Evolutionary conservation across 2,329 filamentous ascomycete species (phyloP).

Genomic region (Westerdykella sp.): DNA sequence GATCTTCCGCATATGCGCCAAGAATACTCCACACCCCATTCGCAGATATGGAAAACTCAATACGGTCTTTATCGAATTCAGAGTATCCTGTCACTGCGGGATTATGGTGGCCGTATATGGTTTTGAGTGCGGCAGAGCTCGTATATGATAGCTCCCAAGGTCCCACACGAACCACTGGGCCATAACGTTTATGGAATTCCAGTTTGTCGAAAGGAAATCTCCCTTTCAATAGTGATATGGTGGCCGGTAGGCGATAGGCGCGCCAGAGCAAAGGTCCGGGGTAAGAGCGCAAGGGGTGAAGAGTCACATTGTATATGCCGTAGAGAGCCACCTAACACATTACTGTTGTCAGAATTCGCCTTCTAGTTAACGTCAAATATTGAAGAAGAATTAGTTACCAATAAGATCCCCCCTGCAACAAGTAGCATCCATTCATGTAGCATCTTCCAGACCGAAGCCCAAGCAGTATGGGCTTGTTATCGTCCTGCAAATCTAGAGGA

Average conservation of each 20-base stretch:
- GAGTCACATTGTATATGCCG: slow-evolving; percentile 19
- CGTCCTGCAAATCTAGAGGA: no score
- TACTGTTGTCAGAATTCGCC: no score
- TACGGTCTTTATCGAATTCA: slow-evolving; percentile 10
- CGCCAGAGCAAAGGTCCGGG: slow-evolving; percentile 26
- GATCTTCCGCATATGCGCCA: slow-evolving; percentile 3
- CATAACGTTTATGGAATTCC: slow-evolving; percentile 25
- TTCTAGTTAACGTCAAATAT: no score
- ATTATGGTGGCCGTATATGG: slow-evolving; percentile 31
- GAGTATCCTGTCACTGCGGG: slow-evolving; percentile 3
- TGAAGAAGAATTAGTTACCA: no score
- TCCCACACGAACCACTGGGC: slow-evolving; percentile 42
- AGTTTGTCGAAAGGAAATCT: not conserved
- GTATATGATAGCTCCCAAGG: slow-evolving; percentile 46
- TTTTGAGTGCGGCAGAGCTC: slow-evolving; percentile 34
- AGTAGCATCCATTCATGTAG: no score
- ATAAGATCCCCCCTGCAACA: no score
- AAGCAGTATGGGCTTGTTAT: no score
- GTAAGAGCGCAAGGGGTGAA: slow-evolving; percentile 23
- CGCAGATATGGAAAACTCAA: not conserved
- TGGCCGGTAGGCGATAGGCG: slow-evolving; percentile 5
- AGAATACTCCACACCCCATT: slow-evolving; percentile 4
- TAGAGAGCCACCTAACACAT: slow-evolving; percentile 8
- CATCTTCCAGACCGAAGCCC: no score
- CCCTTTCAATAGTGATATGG: not conserved